Conservation (phyloP, 1,284 basidiomycete species). For the Leccinum solheimii region DNA sequence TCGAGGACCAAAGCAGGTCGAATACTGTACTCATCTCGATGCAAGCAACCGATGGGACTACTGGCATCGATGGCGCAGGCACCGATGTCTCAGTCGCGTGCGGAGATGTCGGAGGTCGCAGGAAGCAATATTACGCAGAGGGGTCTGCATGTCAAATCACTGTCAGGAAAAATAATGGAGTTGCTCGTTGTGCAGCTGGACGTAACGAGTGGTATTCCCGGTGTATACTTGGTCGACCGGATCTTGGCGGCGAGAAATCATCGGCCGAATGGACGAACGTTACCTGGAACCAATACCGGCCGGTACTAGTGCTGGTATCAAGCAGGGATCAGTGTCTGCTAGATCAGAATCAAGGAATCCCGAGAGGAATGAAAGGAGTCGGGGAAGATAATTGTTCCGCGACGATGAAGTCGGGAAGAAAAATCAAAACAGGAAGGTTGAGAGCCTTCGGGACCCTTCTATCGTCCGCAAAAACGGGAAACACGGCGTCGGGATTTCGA, state of each 20-base stretch:
- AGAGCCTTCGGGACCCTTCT: neutral
- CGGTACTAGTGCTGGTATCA: neutral
- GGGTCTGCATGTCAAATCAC: conserved; percentile 6
- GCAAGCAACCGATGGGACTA: neutral
- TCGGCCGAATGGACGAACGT: neutral
- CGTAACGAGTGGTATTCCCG: neutral
- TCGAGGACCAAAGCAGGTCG: neutral
- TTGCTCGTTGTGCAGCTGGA: neutral
- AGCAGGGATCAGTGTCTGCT: neutral
- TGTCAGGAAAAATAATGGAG: conserved; percentile 6
- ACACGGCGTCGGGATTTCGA: neutral
- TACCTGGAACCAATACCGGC: conserved; percentile 8
- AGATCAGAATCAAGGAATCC: neutral
- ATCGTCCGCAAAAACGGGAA: neutral
- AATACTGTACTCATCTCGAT: neutral
- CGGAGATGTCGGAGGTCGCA: conserved; percentile 5
- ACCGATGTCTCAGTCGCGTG: conserved; percentile 16
- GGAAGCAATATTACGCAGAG: conserved; percentile 4
- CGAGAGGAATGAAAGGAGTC: conserved; percentile 1
- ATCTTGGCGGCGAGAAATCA: neutral
- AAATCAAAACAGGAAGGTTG: conserved; percentile 5
- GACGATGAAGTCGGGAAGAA: neutral
- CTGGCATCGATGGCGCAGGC: neutral
- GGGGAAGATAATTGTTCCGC: conserved; percentile 2
- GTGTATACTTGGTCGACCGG: neutral